phyloP scores from a whole-genome alignment of 2,329 filamentous ascomycete species.

The Ascochyta koolunga region DNA sequence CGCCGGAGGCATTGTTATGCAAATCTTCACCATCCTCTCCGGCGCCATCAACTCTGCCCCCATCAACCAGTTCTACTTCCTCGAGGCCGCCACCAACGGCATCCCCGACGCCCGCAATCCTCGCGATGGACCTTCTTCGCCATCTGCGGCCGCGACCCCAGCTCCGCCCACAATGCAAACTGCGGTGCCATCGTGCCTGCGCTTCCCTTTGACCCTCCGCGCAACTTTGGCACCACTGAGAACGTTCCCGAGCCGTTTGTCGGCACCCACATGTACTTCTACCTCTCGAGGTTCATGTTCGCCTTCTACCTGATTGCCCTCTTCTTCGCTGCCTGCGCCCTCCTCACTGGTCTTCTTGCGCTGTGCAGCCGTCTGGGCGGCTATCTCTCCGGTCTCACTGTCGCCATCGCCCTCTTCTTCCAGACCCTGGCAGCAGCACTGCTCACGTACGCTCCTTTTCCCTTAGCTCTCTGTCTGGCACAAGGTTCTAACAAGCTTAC shows the following conservation, averaged over 20 bases:
- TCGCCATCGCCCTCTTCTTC: conserved; percentile 70
- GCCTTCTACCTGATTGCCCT: conserved; percentile 86
- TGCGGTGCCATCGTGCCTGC: conserved; percentile 69
- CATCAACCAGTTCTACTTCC: conserved; percentile 81
- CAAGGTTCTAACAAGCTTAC: conserved; percentile 4
- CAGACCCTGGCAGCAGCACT: conserved; percentile 69
- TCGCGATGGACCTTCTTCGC: conserved; percentile 94
- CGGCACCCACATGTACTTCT: conserved; percentile 71
- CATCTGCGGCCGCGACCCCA: conserved; percentile 68
- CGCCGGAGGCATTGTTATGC: conserved; percentile 66
- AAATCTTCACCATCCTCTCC: conserved; percentile 70
- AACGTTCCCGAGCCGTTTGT: conserved; percentile 62
- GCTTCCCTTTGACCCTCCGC: conserved; percentile 68
- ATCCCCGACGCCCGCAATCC: conserved; percentile 62
- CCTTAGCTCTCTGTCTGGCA: neutral
- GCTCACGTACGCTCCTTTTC: conserved; percentile 69
- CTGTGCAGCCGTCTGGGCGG: conserved; percentile 74
- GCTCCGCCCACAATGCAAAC: conserved; percentile 59
- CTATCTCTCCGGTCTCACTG: conserved; percentile 66
- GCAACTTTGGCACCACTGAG: conserved; percentile 64
- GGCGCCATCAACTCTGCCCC: conserved; percentile 62
- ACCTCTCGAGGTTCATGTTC: conserved; percentile 90
- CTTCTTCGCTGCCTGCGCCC: conserved; percentile 73
- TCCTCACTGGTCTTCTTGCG: conserved; percentile 72
- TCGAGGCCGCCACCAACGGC: conserved; percentile 75